Evolutionary conservation across 345 rosid species (phyloP).

Genomic region (Salix exigua): DNA sequence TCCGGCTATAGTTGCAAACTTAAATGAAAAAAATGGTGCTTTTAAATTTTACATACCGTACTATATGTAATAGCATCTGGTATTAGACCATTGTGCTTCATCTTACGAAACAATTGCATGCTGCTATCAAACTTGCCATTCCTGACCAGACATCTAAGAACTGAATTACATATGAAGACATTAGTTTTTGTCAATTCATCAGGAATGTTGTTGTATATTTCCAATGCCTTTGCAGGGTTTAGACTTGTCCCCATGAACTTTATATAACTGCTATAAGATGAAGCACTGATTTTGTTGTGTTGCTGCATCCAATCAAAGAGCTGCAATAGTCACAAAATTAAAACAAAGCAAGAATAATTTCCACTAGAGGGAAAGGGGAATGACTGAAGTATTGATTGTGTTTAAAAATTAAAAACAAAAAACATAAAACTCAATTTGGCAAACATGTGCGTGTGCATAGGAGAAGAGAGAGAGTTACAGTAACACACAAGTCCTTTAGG

Average conservation of each 20-base stretch:
- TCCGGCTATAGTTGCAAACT: not conserved
- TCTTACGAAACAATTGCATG: slow-evolving; percentile 69
- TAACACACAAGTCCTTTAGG: no score
- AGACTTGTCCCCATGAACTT: slow-evolving; percentile 58
- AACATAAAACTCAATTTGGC: not conserved
- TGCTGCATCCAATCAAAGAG: slow-evolving; percentile 89
- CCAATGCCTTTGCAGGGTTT: slow-evolving; percentile 63
- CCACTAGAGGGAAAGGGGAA: not conserved
- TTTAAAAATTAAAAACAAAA: not conserved
- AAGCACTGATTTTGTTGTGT: slow-evolving; percentile 56
- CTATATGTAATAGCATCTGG: slow-evolving; percentile 87
- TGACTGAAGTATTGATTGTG: not conserved
- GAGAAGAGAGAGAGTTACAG: no score
- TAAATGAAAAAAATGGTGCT: not conserved
- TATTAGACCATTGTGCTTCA: slow-evolving; percentile 76
- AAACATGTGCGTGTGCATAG: not conserved
- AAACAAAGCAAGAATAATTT: not conserved
- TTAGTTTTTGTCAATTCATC: slow-evolving; percentile 61
- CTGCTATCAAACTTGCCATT: slow-evolving; percentile 63
- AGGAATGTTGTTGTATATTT: slow-evolving; percentile 56
- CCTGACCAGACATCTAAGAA: slow-evolving; percentile 71
- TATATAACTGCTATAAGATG: slow-evolving; percentile 72
- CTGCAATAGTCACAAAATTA: slow-evolving; percentile 40
- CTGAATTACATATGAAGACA: slow-evolving; percentile 75
- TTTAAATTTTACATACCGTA: slow-evolving; percentile 44